These are phyloP conservation scores for Xylaria telfairii DNA, from an alignment of 495 filamentous ascomycete genomes.

Conservation along the genomic window DNA sequence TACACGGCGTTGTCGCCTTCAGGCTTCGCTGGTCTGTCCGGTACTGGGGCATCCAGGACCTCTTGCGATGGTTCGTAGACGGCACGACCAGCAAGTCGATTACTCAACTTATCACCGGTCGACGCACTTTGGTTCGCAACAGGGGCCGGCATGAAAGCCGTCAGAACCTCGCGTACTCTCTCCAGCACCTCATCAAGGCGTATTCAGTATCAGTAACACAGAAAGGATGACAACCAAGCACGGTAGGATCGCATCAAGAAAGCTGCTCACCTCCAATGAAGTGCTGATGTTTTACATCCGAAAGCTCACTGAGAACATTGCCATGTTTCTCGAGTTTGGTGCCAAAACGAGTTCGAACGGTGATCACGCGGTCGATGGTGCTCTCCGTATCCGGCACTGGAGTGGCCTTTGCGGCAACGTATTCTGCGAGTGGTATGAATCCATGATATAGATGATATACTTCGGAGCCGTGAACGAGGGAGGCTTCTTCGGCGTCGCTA, in stretches of 20 bases:
- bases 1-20: constrained; percentile 31
- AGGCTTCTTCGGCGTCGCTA: not conserved
- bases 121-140: not conserved
- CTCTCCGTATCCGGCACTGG: constrained; percentile 31
- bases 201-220: not conserved
- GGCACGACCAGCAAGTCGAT: constrained; percentile 40
- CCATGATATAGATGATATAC: constrained; percentile 46
- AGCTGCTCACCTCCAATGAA: constrained; percentile 38
- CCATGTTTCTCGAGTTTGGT: constrained; percentile 29
- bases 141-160: constrained; percentile 29
- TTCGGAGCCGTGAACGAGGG: constrained; percentile 14
- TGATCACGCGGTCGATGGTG: constrained; percentile 40
- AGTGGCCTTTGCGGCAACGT: constrained; percentile 37
- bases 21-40: constrained; percentile 26
- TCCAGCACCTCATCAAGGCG: constrained; percentile 36
- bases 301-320: constrained; percentile 14
- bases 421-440: constrained; percentile 49
- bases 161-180: constrained; percentile 38
- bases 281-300: constrained; percentile 40
- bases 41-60: constrained; percentile 42
- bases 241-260: not conserved
- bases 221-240: not conserved
- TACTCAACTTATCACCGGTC: constrained; percentile 25
- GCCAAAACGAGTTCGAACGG: constrained; percentile 29
- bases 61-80: constrained; percentile 47